A percentile compares a stretch with the other conserved stretches of the same genome.
phyloP scores from a whole-genome alignment of 108 stramenopile genomes.

The Cyclotella cryptica region DNA sequence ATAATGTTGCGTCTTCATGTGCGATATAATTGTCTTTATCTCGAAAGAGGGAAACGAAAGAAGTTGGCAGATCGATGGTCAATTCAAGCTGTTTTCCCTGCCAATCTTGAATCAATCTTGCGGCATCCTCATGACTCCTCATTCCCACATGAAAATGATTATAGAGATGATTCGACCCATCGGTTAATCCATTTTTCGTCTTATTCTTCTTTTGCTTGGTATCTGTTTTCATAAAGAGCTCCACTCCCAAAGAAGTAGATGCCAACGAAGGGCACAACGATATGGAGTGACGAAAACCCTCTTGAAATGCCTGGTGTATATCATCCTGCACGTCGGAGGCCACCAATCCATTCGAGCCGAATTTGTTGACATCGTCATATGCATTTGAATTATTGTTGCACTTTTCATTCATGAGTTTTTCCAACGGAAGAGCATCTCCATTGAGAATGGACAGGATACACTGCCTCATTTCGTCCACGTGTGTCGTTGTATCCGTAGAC shows the following conservation, averaged over 20 bases:
- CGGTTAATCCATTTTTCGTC: not conserved
- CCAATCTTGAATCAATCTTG: slow-evolving; percentile 53
- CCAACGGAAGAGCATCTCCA: slow-evolving; percentile 6
- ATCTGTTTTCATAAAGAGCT: slow-evolving; percentile 39
- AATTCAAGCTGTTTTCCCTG: slow-evolving; percentile 61
- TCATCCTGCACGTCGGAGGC: slow-evolving; percentile 36
- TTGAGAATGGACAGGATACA: slow-evolving; percentile 22
- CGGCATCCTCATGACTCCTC: slow-evolving; percentile 63
- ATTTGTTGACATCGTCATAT: no score
- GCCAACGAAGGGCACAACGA: not conserved
- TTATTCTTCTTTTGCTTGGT: not conserved
- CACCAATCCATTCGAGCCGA: not conserved
- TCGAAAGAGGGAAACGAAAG: slow-evolving; percentile 8
- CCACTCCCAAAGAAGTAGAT: slow-evolving; percentile 25
- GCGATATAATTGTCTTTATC: not conserved
- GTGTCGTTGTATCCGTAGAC: not conserved
- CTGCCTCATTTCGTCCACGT: slow-evolving; percentile 3
- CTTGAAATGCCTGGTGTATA: slow-evolving; percentile 43
- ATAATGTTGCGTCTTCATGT: not conserved
- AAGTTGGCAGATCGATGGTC: slow-evolving; percentile 21
- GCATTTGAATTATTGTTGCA: no score
- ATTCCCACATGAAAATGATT: slow-evolving; percentile 49
- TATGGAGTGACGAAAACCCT: slow-evolving; percentile 26
- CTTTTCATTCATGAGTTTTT: not conserved
- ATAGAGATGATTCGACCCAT: not conserved